A percentile compares a stretch with the other conserved stretches of the same genome.
Evolutionary conservation across 306 rosid species (phyloP).

Genomic region (Dalbergia oliveri): DNA sequence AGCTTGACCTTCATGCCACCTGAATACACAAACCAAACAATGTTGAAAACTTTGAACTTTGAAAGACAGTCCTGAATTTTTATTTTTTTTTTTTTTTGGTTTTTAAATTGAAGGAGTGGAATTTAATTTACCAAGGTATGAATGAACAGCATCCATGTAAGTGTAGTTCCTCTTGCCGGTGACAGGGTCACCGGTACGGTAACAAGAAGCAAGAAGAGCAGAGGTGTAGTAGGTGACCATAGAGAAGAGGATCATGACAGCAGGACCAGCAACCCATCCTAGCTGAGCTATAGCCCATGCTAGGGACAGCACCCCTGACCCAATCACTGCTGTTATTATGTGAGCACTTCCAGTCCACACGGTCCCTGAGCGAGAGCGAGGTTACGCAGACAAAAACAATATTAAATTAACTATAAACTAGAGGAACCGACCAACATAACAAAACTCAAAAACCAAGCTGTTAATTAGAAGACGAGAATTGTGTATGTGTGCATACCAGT

Average conservation of each 20-base stretch:
- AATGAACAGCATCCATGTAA: conserved; percentile 76
- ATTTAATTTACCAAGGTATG: conserved; percentile 69
- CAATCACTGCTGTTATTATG: conserved; percentile 87
- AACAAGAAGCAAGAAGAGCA: conserved; percentile 74
- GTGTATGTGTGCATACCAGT: conserved; percentile 54
- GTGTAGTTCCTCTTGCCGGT: conserved; percentile 91
- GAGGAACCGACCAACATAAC: neutral
- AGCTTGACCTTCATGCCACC: conserved; percentile 74
- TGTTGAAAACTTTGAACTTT: neutral
- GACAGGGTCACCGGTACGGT: conserved; percentile 72
- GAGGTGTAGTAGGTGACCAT: conserved; percentile 86
- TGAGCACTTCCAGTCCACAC: conserved; percentile 87
- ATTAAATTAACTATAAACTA: neutral
- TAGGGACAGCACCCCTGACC: conserved; percentile 83
- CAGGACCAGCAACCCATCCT: conserved; percentile 93
- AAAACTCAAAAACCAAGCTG: neutral
- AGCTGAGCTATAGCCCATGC: conserved; percentile 94
- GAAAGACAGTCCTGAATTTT: conserved; percentile 23
- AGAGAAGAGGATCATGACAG: conserved; percentile 74
- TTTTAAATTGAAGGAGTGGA: neutral
- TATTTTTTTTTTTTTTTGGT: neutral
- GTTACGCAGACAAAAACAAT: too few species aligned
- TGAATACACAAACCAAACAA: conserved; percentile 15
- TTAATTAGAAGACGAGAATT: neutral
- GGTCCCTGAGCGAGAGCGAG: conserved; percentile 55